Percentiles rank a stretch among this genome's conserved stretches.
Conservation (phyloP, 2,329 filamentous ascomycete species). For the Verticillium tricorpus region DNA sequence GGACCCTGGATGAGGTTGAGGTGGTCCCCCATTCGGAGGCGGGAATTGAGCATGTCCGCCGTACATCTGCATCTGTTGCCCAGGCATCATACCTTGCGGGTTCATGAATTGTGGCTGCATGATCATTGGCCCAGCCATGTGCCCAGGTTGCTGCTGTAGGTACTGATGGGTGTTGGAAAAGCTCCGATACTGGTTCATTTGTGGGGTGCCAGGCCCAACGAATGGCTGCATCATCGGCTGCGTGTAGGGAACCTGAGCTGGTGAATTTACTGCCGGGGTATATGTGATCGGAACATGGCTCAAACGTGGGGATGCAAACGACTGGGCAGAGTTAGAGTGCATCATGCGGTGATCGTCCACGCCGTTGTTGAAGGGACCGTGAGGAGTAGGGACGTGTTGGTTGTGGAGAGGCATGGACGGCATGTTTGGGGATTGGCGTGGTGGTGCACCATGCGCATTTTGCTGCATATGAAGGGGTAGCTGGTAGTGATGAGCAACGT, state of each 20-base stretch:
- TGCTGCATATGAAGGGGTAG: conserved; percentile 79
- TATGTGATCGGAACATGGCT: conserved; percentile 67
- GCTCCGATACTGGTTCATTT: conserved; percentile 66
- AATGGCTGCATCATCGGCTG: conserved; percentile 69
- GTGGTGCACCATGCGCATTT: conserved; percentile 61
- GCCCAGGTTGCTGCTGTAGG: conserved; percentile 62
- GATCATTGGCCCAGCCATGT: conserved; percentile 76
- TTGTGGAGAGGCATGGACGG: conserved; percentile 73
- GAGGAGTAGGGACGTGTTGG: conserved; percentile 63
- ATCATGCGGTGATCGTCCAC: conserved; percentile 88
- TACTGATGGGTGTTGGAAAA: conserved; percentile 71
- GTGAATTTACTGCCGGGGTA: conserved; percentile 61
- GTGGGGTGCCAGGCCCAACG: conserved; percentile 64
- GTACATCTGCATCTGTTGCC: conserved; percentile 79
- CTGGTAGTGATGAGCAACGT: conserved; percentile 78
- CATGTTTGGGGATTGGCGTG: conserved; percentile 69
- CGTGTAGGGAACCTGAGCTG: conserved; percentile 65
- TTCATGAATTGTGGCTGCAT: conserved; percentile 72
- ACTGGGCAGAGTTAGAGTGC: conserved; percentile 76
- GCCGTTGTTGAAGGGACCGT: conserved; percentile 59
- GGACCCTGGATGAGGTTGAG: conserved; percentile 57
- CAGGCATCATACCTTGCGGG: conserved; percentile 64
- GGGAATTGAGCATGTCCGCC: conserved; percentile 60
- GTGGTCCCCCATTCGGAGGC: conserved; percentile 49
- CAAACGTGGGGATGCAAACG: conserved; percentile 79